phyloP scores from a whole-genome alignment of 371 early-diverging fungal species.

The Smittium culicis region DNA sequence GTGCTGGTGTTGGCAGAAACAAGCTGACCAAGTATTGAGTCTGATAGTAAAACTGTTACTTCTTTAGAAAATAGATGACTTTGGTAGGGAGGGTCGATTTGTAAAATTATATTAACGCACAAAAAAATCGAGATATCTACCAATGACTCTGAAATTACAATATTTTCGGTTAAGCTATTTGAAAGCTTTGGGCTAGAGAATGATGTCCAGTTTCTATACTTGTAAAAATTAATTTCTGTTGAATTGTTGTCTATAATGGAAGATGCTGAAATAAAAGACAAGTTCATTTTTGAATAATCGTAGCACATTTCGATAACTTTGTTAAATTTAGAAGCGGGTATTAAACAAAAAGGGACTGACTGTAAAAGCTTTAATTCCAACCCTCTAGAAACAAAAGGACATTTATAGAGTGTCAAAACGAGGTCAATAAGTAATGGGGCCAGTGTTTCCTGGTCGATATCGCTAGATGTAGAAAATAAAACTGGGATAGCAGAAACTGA shows the following conservation, averaged over 20 bases:
- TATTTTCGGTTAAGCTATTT: background rate
- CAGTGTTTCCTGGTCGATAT: background rate
- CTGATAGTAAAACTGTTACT: background rate
- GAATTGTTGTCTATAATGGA: background rate
- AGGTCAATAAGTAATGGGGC: background rate
- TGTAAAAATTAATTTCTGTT: background rate
- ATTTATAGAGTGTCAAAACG: background rate
- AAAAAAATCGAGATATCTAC: background rate
- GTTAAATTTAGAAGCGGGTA: background rate
- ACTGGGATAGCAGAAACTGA: slow-evolving; percentile 2
- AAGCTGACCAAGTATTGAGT: background rate
- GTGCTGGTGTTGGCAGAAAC: background rate
- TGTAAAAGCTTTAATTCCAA: slow-evolving; percentile 2
- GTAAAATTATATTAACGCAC: background rate
- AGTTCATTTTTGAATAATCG: background rate
- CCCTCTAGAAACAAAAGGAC: slow-evolving; percentile 5
- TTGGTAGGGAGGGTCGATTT: background rate
- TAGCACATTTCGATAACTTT: background rate
- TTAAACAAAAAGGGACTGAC: background rate
- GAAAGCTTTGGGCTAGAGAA: background rate
- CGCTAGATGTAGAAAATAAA: background rate
- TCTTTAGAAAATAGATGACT: background rate
- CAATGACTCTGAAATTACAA: background rate
- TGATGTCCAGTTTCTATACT: background rate
- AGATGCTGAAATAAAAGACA: background rate